phyloP scores from a whole-genome alignment of 2,329 filamentous ascomycete species.

The Lasiodiplodia citricola region DNA sequence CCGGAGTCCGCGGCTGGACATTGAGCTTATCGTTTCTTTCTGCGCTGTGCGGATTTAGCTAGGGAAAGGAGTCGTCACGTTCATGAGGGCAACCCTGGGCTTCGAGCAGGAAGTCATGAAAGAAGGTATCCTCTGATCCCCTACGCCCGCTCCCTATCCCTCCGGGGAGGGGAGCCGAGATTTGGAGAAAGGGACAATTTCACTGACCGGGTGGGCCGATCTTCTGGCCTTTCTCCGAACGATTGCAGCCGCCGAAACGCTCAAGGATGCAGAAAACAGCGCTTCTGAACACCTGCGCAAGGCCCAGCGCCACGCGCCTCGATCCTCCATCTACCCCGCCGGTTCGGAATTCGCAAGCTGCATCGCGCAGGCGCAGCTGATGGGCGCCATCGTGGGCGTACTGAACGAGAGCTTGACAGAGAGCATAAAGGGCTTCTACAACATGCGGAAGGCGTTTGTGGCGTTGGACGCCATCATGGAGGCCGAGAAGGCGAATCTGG shows the following conservation, averaged over 20 bases:
- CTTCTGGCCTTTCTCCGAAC: neutral
- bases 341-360: slow-evolving; percentile 88
- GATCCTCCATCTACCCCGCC: slow-evolving; percentile 73
- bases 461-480: slow-evolving; percentile 80
- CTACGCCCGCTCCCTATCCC: neutral
- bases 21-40: neutral
- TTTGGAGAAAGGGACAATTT: neutral
- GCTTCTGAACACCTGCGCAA: slow-evolving; percentile 78
- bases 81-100: slow-evolving; percentile 84
- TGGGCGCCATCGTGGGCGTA: slow-evolving; percentile 86
- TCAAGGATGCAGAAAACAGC: slow-evolving; percentile 76
- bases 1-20: neutral
- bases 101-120: slow-evolving; percentile 93
- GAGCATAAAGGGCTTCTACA: slow-evolving; percentile 89
- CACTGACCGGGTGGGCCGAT: neutral
- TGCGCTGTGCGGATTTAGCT: slow-evolving; percentile 56
- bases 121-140: slow-evolving; percentile 56
- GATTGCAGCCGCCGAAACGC: slow-evolving; percentile 65
- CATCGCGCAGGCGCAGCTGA: slow-evolving; percentile 83
- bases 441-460: slow-evolving; percentile 84
- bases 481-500: slow-evolving; percentile 68
- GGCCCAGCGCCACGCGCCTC: slow-evolving; percentile 56
- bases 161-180: neutral
- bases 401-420: slow-evolving; percentile 93
- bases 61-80: slow-evolving; percentile 79